Conservation (phyloP, 352 stramenopile species). For the Pythium phragmitis region DNA sequence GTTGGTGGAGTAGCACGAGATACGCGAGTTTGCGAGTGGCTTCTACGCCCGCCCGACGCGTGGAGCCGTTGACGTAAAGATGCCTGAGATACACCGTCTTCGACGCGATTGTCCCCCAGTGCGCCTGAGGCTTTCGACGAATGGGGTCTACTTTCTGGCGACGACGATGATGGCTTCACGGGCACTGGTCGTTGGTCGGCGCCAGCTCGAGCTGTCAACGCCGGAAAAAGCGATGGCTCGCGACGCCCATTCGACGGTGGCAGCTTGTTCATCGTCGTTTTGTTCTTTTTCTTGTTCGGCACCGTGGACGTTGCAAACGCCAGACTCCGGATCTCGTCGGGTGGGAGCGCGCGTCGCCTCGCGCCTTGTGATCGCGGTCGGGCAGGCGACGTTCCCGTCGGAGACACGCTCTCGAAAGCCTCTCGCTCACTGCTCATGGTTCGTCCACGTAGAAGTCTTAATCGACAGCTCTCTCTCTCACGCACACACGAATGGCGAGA, state of each 20-base stretch:
- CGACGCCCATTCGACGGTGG: conserved; percentile 2
- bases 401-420: conserved; percentile 12
- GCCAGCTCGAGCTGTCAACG: neutral
- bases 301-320: conserved; percentile 3
- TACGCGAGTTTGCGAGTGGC: conserved; percentile 50
- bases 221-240: conserved; percentile 4
- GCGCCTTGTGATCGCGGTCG: conserved; percentile 17
- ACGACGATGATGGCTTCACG: neutral
- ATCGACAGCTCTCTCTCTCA: neutral
- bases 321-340: conserved; percentile 8
- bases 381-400: neutral
- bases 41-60: conserved; percentile 56
- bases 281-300: conserved; percentile 17
- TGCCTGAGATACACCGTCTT: neutral
- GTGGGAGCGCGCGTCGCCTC: conserved; percentile 12
- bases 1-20: conserved; percentile 29
- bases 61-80: conserved; percentile 48
- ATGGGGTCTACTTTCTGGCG: neutral
- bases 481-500: neutral
- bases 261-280: neutral
- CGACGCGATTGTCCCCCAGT: neutral
- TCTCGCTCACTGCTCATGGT: neutral
- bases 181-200: neutral
- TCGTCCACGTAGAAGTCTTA: neutral
- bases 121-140: neutral